phyloP scores from a whole-genome alignment of 2,329 filamentous ascomycete species.

The Epichloe glyceriae region DNA sequence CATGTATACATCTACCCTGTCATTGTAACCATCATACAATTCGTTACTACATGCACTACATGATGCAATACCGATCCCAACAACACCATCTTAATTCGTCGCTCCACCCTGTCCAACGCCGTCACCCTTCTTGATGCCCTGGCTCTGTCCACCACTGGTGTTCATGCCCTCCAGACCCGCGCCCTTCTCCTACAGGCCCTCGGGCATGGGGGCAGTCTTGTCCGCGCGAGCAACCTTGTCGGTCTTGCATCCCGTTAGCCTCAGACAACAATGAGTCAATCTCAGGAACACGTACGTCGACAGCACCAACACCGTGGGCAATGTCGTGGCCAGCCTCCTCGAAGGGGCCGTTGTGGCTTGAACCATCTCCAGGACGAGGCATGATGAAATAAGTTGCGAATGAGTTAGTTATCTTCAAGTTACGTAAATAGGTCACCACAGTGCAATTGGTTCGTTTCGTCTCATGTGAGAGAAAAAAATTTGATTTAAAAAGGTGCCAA shows the following conservation, averaged over 20 bases:
- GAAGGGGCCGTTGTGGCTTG: conserved; percentile 32
- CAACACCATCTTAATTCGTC: conserved; percentile 6
- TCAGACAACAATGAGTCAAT: not conserved
- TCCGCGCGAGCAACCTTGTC: conserved; percentile 31
- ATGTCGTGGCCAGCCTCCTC: conserved; percentile 28
- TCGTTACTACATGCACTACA: not conserved
- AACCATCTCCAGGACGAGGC: conserved; percentile 38
- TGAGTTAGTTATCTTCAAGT: not conserved
- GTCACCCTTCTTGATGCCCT: conserved; percentile 27
- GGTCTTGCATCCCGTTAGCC: conserved; percentile 13
- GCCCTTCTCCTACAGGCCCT: conserved; percentile 30
- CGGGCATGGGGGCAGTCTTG: conserved; percentile 36
- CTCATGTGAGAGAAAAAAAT: too few species aligned
- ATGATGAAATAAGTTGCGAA: conserved; percentile 19
- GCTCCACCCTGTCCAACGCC: conserved; percentile 27
- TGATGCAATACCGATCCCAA: not conserved
- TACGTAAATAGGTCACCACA: too few species aligned
- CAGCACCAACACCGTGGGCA: conserved; percentile 28
- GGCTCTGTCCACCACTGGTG: conserved; percentile 31
- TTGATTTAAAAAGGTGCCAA: too few species aligned
- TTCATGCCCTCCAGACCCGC: conserved; percentile 24
- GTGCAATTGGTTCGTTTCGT: too few species aligned
- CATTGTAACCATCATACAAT: not conserved
- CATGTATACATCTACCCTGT: not conserved
- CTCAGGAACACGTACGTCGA: conserved; percentile 19